Percentiles rank a stretch among this genome's conserved stretches.
Evolutionary conservation across 139 green algal genomes (phyloP).

Genomic region (Astrephomene gubernaculifera): DNA sequence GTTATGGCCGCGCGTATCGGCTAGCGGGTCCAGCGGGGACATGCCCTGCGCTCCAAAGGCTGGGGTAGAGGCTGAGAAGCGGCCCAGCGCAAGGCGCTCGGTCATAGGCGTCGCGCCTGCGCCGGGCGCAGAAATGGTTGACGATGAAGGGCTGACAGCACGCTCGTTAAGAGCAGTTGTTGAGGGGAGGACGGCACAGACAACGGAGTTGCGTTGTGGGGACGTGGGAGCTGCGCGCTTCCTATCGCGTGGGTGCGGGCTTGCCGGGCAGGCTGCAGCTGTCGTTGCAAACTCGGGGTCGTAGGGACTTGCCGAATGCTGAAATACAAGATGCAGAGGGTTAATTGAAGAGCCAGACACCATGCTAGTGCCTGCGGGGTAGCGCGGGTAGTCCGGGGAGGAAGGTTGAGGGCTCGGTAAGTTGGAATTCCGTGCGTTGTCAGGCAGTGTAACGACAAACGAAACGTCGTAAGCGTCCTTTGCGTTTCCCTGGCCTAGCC

Average conservation of each 20-base stretch:
- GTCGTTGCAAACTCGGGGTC: not conserved
- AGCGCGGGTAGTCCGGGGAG: no score
- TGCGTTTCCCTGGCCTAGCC: no score
- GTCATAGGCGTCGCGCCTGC: not conserved
- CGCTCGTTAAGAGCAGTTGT: not conserved
- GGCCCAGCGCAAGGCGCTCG: slow-evolving; percentile 3
- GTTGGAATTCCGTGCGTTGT: no score
- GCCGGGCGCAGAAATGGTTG: not conserved
- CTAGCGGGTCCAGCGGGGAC: not conserved
- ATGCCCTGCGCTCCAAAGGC: not conserved
- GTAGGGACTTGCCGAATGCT: not conserved
- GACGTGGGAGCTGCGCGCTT: not conserved
- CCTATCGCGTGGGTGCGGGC: not conserved
- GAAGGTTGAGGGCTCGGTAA: no score
- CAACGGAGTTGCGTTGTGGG: not conserved
- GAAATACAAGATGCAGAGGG: not conserved
- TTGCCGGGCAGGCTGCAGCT: not conserved
- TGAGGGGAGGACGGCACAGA: not conserved
- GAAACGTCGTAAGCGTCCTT: no score
- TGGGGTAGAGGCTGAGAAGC: slow-evolving; percentile 34
- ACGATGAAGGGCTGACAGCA: not conserved
- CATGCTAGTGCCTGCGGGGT: slow-evolving; percentile 15
- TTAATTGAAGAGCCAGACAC: not conserved
- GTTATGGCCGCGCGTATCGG: no score
- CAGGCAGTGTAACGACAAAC: no score